phyloP scores from a whole-genome alignment of 2,329 filamentous ascomycete genomes.

The Atkinsonella hypoxylon region DNA sequence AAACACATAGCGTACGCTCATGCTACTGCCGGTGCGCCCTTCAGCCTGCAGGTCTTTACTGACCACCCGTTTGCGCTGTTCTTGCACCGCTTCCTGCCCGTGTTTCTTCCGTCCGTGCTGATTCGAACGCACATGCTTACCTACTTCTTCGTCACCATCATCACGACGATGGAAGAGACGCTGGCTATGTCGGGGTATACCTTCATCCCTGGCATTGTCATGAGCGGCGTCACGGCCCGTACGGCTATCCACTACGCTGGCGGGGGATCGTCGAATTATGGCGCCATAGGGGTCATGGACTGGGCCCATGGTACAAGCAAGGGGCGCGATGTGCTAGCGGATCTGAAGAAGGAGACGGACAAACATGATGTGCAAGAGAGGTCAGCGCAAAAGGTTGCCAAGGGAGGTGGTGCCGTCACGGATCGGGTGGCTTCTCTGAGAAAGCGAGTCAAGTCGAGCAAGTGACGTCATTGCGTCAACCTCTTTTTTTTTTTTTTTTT shows the following conservation, averaged over 20 bases:
- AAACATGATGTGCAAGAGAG: constrained; percentile 40
- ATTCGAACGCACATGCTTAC: constrained; percentile 62
- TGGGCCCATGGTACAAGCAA: constrained; percentile 46
- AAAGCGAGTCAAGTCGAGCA: constrained; percentile 15
- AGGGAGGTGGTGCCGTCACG: constrained; percentile 20
- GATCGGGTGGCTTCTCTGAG: constrained; percentile 19
- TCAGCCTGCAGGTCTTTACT: constrained; percentile 50
- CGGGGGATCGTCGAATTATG: constrained; percentile 46
- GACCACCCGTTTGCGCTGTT: constrained; percentile 58
- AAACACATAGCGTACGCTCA: constrained; percentile 38
- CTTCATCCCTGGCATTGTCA: constrained; percentile 39
- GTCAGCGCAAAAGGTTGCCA: constrained; percentile 20
- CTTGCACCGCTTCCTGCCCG: constrained; percentile 49
- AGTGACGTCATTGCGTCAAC: constrained; percentile 8
- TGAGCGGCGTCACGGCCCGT: constrained; percentile 36
- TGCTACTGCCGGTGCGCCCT: constrained; percentile 41
- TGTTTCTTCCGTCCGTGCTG: constrained; percentile 52
- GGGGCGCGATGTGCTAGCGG: constrained; percentile 39
- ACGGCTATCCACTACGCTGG: constrained; percentile 33
- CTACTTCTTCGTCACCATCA: constrained; percentile 50
- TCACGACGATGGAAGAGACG: constrained; percentile 55
- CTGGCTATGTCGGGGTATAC: constrained; percentile 58
- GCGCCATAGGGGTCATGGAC: constrained; percentile 50
- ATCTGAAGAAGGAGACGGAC: constrained; percentile 42
- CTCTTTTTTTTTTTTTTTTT: background rate